Evolutionary conservation across 2,329 filamentous ascomycete species (phyloP).

Genomic region (Graphiopsis chlorocephala): DNA sequence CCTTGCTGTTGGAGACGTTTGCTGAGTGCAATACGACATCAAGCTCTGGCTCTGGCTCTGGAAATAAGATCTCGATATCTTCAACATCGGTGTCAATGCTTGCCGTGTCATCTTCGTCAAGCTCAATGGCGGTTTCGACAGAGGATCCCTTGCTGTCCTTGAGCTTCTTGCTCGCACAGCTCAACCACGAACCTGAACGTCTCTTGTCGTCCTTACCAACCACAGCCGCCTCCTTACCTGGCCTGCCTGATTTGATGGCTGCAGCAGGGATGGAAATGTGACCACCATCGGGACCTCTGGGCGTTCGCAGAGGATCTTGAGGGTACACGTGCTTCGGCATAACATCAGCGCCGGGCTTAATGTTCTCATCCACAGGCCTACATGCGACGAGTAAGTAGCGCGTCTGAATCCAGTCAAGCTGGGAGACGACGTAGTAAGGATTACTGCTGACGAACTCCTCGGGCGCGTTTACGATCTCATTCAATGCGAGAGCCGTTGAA

Average conservation of each 20-base stretch:
- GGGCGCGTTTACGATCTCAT: slow-evolving; percentile 79
- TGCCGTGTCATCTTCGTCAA: slow-evolving; percentile 37
- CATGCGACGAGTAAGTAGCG: slow-evolving; percentile 71
- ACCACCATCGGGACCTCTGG: slow-evolving; percentile 38
- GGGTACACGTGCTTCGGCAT: slow-evolving; percentile 27
- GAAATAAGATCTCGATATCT: slow-evolving; percentile 44
- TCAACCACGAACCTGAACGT: neutral
- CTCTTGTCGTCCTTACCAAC: slow-evolving; percentile 5
- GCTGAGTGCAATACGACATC: neutral
- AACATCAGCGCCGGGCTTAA: slow-evolving; percentile 22
- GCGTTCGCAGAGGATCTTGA: slow-evolving; percentile 44
- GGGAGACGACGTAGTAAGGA: slow-evolving; percentile 69
- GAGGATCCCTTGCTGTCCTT: slow-evolving; percentile 24
- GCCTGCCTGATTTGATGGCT: slow-evolving; percentile 46
- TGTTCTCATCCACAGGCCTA: slow-evolving; percentile 19
- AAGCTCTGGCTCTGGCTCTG: slow-evolving; percentile 23
- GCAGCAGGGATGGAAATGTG: slow-evolving; percentile 53
- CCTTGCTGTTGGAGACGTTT: neutral
- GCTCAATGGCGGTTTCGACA: slow-evolving; percentile 37
- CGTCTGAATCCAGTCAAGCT: slow-evolving; percentile 85
- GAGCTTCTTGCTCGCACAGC: slow-evolving; percentile 22
- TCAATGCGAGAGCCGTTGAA: slow-evolving; percentile 64
- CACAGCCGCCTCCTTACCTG: slow-evolving; percentile 18
- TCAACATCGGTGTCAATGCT: slow-evolving; percentile 52
- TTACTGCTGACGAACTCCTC: slow-evolving; percentile 53